phyloP scores from a whole-genome alignment of 1,139 yeast genomes.

The Yamadazyma taylorii region DNA sequence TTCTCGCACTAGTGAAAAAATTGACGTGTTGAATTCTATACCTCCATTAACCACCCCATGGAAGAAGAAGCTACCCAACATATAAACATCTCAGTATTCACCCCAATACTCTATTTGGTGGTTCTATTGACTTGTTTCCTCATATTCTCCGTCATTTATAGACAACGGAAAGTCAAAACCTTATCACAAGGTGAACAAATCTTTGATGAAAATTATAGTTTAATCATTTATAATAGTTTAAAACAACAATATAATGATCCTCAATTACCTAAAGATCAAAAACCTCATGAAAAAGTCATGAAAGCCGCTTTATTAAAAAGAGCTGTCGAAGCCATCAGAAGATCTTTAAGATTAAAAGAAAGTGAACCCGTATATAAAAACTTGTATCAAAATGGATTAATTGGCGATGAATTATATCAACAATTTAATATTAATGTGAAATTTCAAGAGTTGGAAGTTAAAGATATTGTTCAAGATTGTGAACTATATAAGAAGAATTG shows the following conservation, averaged over 20 bases:
- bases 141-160: conserved; percentile 71
- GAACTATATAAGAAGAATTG: conserved; percentile 75
- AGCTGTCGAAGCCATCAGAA: conserved; percentile 70
- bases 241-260: conserved; percentile 47
- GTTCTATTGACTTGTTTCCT: conserved; percentile 69
- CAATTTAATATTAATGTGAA: conserved; percentile 78
- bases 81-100: conserved; percentile 68
- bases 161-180: conserved; percentile 56
- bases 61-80: conserved; percentile 25
- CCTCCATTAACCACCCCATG: conserved; percentile 16
- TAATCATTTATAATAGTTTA: conserved; percentile 62
- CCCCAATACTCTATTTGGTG: conserved; percentile 80
- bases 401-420: conserved; percentile 86
- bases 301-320: conserved; percentile 81
- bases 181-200: conserved; percentile 64
- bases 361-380: conserved; percentile 64
- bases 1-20: conserved; percentile 1
- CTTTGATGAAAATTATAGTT: conserved; percentile 66
- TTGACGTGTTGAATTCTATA: background rate
- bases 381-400: conserved; percentile 82
- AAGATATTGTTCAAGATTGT: conserved; percentile 77
- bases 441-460: conserved; percentile 76
- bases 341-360: conserved; percentile 71
- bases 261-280: conserved; percentile 36
- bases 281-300: conserved; percentile 77